These are phyloP conservation scores for Candida stauntonica DNA, from an alignment of 805 yeast species.

Conservation along the genomic window DNA sequence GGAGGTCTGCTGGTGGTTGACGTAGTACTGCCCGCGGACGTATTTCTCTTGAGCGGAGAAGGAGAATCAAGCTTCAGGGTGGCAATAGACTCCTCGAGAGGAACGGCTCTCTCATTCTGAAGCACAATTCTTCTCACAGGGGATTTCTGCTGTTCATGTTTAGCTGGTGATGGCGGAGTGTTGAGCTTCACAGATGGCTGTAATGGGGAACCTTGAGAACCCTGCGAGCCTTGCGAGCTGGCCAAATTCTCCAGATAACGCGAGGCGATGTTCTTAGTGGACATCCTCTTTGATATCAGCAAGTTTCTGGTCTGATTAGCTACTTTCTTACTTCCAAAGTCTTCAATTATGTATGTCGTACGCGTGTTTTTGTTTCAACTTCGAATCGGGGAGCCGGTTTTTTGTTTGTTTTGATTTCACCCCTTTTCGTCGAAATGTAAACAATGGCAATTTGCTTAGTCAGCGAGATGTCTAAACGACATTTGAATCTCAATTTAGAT, in stretches of 20 bases:
- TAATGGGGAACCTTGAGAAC: conserved; percentile 11
- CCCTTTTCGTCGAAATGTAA: conserved; percentile 9
- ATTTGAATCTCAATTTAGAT: too few species aligned
- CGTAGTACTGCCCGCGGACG: conserved; percentile 3
- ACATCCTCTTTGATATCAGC: conserved; percentile 2
- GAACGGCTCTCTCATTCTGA: conserved; percentile 11
- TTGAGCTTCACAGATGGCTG: conserved; percentile 19
- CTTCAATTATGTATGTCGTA: too few species aligned
- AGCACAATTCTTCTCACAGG: conserved; percentile 9
- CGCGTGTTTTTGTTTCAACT: neutral
- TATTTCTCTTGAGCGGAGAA: conserved; percentile 24
- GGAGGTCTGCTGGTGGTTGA: neutral
- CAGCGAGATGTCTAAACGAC: neutral
- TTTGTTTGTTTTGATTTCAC: conserved; percentile 9
- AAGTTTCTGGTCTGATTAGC: neutral
- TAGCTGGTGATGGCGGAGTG: conserved; percentile 7
- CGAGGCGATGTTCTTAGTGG: conserved; percentile 22
- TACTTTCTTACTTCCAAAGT: too few species aligned
- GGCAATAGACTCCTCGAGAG: conserved; percentile 20
- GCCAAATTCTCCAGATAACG: conserved; percentile 25
- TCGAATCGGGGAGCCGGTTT: neutral
- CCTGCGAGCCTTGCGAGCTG: conserved; percentile 1
- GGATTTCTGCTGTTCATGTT: conserved; percentile 1
- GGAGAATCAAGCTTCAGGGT: conserved; percentile 22
- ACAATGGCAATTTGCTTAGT: conserved; percentile 9